Conservation (phyloP, 768 basidiomycete genomes). For the Leccinum boreale region DNA sequence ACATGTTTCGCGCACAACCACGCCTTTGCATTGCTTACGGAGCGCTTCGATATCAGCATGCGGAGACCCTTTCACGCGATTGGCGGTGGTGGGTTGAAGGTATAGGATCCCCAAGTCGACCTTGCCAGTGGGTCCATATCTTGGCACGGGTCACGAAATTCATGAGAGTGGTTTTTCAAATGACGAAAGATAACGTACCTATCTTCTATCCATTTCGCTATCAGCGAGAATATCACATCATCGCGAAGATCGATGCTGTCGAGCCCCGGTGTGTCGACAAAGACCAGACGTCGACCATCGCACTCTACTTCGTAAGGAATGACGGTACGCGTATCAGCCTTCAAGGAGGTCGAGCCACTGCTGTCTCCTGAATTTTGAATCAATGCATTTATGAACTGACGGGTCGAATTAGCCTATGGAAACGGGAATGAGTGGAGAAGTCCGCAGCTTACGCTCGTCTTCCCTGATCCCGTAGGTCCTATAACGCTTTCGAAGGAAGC, state of each 20-base stretch:
- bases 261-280: slow-evolving; percentile 11
- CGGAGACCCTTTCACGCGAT: neutral
- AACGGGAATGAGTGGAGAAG: neutral
- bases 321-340: neutral
- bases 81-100: slow-evolving; percentile 5
- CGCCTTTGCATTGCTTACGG: neutral
- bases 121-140: neutral
- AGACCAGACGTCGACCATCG: neutral
- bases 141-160: neutral
- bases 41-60: neutral
- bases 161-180: neutral
- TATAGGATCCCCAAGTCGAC: slow-evolving; percentile 4
- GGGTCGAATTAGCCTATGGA: neutral
- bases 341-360: neutral
- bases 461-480: slow-evolving; percentile 3
- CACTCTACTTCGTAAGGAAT: neutral
- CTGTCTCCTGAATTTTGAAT: neutral
- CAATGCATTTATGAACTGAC: slow-evolving; percentile 5
- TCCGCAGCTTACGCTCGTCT: neutral
- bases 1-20: neutral
- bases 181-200: neutral
- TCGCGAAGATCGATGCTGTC: neutral
- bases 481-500: neutral
- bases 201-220: neutral
- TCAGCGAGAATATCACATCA: neutral